A percentile compares a stretch with the other conserved stretches of the same genome.
Evolutionary conservation across 179 eudicot species (phyloP).

Genomic region (Carnegiea gigantea): DNA sequence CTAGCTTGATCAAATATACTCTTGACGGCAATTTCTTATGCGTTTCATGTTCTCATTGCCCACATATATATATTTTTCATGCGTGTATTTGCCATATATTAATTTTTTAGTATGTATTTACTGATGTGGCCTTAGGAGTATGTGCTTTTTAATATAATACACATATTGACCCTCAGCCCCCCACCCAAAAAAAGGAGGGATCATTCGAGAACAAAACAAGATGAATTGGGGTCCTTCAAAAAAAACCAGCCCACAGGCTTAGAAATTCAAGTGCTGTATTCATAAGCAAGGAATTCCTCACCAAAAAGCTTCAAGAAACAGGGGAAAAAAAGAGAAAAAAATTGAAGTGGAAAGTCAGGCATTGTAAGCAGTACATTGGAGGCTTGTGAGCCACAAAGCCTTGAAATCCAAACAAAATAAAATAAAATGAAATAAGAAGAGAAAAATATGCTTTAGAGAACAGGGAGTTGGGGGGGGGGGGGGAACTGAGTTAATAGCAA

Average conservation of each 20-base stretch:
- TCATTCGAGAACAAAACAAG: neutral
- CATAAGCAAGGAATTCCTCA: neutral
- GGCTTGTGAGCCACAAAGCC: slow-evolving; percentile 29
- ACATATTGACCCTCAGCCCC: no score
- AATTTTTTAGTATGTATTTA: no score
- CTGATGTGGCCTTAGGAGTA: no score
- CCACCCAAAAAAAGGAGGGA: neutral
- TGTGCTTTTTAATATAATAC: no score
- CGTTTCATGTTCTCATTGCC: no score
- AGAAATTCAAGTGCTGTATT: neutral
- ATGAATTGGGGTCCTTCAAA: neutral
- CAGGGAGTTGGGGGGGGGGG: neutral
- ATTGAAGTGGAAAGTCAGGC: slow-evolving; percentile 22
- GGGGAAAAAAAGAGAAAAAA: neutral
- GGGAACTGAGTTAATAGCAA: slow-evolving; percentile 25
- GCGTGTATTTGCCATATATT: no score
- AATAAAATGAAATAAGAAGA: neutral
- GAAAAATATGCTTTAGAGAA: neutral
- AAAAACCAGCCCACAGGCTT: slow-evolving; percentile 10
- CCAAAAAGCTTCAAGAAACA: neutral
- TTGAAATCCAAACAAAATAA: slow-evolving; percentile 6
- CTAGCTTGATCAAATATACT: no score
- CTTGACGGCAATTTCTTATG: no score
- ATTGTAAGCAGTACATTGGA: slow-evolving; percentile 25
- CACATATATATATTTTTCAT: no score